Evolutionary conservation across 768 basidiomycete genomes (phyloP), one percentile per base, ranked within the genome.

Genomic region (Amanita rubescens): DNA sequence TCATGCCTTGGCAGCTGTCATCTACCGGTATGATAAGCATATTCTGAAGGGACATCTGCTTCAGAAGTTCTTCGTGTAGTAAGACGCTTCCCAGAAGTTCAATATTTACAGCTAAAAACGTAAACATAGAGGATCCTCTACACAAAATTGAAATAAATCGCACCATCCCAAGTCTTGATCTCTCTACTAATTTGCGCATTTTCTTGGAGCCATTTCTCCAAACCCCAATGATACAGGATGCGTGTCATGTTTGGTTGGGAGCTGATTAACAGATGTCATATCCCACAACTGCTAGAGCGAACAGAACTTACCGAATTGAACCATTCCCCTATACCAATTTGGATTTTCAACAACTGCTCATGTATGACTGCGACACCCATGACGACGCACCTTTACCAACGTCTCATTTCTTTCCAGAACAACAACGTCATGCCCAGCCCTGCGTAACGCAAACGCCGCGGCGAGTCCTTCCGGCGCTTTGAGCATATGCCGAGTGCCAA

Each of bases 311-410:
- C 49, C 35, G 53, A 47, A 51, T 38, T 32, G 45, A 53, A 53
- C 46, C 46, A 33, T 33, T 25, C 14, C 46, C 46, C 27, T 48
- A 12, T 17, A 47, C 33, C n/a, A 34, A 48, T 8, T 11, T 2
- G 9, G 46, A 48, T 15, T 30, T 33, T 33, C 10, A 17, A n/a
- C 19, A 48, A 30, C 46, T 19, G 75, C 52, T 71, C 69, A 15
- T 63, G 68, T 61, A 85, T 84, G 19, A 85, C 63, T 2, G n/a
- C n/a, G n/a, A n/a, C n/a, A n/a, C n/a, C n/a, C n/a, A 86, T 73
- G 2, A 74, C 67, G n/a, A 84, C 83, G 30, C 70, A 30, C 27
- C 27, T 30, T n/a, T n/a, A n/a, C n/a, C n/a, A n/a, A n/a, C n/a
- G n/a, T n/a, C n/a, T n/a, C n/a, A n/a, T n/a, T n/a, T n/a, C n/a